Evolutionary conservation across 2,329 filamentous ascomycete species (phyloP).

Genomic region (Aspergillus sergii): DNA sequence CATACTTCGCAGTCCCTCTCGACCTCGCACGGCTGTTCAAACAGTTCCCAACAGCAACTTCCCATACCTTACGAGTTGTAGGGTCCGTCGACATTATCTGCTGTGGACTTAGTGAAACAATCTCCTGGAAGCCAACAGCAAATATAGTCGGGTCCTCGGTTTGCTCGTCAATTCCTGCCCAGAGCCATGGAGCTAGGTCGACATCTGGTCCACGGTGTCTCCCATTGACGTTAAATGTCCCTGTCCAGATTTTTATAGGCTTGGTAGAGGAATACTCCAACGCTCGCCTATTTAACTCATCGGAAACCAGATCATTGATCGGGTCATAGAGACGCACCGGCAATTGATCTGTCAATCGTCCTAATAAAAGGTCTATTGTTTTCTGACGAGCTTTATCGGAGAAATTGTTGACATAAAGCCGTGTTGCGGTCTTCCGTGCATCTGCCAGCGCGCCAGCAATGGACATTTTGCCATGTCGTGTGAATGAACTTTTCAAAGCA

Average conservation of each 20-base stretch:
- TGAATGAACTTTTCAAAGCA: constrained; percentile 93
- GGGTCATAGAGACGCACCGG: constrained; percentile 90
- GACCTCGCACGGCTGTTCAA: constrained; percentile 72
- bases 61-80: constrained; percentile 81
- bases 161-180: constrained; percentile 58
- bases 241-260: constrained; percentile 77
- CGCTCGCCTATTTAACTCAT: constrained; percentile 68
- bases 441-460: constrained; percentile 92
- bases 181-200: constrained; percentile 85
- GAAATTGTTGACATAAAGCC: constrained; percentile 97
- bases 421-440: constrained; percentile 87
- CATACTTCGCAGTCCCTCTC: constrained; percentile 74
- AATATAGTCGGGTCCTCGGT: constrained; percentile 77
- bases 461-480: constrained; percentile 92
- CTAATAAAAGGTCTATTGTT: constrained; percentile 91
- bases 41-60: constrained; percentile 74
- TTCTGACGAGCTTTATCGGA: constrained; percentile 89
- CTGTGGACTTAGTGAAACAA: constrained; percentile 95
- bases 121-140: constrained; percentile 93
- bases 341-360: constrained; percentile 77
- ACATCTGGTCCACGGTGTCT: constrained; percentile 74
- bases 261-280: constrained; percentile 75
- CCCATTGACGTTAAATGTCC: constrained; percentile 95
- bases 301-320: constrained; percentile 84
- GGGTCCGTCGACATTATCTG: constrained; percentile 99